Evolutionary conservation across 2,329 filamentous ascomycete species (phyloP), one percentile per base, ranked within the genome.

Genomic region (Leptographium galeiforme): DNA sequence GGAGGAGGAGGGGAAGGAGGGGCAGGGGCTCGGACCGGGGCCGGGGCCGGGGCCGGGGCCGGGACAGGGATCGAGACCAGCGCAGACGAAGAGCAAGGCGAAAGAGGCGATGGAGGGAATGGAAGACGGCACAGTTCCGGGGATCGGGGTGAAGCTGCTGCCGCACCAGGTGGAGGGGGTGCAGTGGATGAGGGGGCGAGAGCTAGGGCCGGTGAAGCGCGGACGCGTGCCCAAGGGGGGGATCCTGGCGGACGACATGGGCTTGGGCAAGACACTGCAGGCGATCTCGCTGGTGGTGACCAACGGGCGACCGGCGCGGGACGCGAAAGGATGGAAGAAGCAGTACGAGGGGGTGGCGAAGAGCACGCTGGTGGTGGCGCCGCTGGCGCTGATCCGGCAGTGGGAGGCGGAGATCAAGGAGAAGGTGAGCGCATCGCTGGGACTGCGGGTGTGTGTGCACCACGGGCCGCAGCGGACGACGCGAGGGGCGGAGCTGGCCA

Each of bases 221-320:
- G 87, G 87, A 55, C 79, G 72, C 57, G 78, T 94, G 11, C 89
- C 91, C 34, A 93, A 94, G 61, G 93, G 93, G 39, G 93, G 93
- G 18, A 95, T 98, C 58, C 77, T 98, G 39, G 93, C 93, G 18
- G 93, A 98, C 63, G 93, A 98, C 65, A 94, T 97, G 91, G 91
- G 91, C 59, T 73, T 97, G 14, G 93, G 93, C 55, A 98, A 98
- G 74, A 98, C 93, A 0, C 78, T 98, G 14, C 93, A 98, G 69
- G 89, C 90, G 1, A 87, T 98, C 54, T 84, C 91, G 1, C 75
- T 97, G 36, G 85, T 98, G 44, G 75, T 98, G 40, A 85, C 78
- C 53, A 95, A 97, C 62, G 79, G 81, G 18, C 88, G 85, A 61
- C 83, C 86, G 4, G 43, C 74, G 55, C 75, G 77, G 45, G 75